Evolutionary conservation across 2,329 filamentous ascomycete genomes (phyloP).

Genomic region (Pseudocercospora macadamiae): DNA sequence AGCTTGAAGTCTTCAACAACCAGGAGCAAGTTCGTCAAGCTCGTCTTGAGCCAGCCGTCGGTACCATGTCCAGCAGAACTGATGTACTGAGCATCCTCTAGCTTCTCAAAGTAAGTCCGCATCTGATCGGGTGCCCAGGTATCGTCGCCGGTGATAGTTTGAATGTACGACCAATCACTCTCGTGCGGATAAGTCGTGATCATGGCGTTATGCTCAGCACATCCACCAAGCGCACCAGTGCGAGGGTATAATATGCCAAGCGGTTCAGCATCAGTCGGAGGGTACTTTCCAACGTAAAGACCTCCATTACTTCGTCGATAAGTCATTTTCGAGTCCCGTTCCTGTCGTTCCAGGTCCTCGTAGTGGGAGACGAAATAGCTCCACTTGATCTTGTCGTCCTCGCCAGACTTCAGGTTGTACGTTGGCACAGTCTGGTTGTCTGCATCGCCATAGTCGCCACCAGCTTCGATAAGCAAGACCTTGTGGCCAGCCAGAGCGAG

Average conservation of each 20-base stretch:
- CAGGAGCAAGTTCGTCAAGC: constrained; percentile 55
- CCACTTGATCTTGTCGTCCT: constrained; percentile 62
- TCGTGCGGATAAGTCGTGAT: constrained; percentile 63
- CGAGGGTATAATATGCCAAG: constrained; percentile 64
- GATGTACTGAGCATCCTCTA: constrained; percentile 59
- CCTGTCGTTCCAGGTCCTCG: constrained; percentile 55
- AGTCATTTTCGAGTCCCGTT: constrained; percentile 62
- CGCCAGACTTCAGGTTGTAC: constrained; percentile 56
- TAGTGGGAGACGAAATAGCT: constrained; percentile 69
- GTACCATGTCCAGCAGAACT: constrained; percentile 56
- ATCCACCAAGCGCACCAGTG: constrained; percentile 53
- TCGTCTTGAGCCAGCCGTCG: constrained; percentile 60
- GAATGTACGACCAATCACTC: constrained; percentile 63
- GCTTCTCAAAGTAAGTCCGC: constrained; percentile 57
- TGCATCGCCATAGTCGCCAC: constrained; percentile 60
- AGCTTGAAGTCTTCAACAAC: constrained; percentile 58
- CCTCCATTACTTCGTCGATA: constrained; percentile 52
- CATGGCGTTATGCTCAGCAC: constrained; percentile 54
- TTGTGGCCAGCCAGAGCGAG: constrained; percentile 62
- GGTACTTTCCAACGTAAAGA: constrained; percentile 56
- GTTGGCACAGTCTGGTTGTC: constrained; percentile 60
- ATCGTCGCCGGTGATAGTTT: constrained; percentile 60
- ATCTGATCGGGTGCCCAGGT: constrained; percentile 63
- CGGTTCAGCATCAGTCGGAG: constrained; percentile 55
- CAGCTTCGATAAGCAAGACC: constrained; percentile 63